A percentile compares a stretch with the other conserved stretches of the same genome.
Conservation (phyloP, 2,329 filamentous ascomycete species). For the Sporothrix sp. region DNA sequence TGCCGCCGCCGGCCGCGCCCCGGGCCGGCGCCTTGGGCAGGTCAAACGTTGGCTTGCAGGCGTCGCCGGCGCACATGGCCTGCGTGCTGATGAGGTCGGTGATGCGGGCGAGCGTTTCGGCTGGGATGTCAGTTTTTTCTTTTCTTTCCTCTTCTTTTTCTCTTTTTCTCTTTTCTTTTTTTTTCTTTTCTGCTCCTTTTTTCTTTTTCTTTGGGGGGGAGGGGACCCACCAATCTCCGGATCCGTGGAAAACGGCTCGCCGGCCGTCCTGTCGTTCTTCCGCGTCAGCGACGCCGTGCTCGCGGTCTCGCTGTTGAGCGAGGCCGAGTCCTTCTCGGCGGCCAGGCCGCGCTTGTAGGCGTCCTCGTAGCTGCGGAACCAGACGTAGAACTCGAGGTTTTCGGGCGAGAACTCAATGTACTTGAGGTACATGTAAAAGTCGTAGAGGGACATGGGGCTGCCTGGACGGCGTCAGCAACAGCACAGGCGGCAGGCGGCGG, state of each 20-base stretch:
- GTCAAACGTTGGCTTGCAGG: slow-evolving; percentile 13
- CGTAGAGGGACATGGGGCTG: slow-evolving; percentile 39
- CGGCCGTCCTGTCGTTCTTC: slow-evolving; percentile 13
- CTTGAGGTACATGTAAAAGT: slow-evolving; percentile 43
- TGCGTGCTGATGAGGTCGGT: slow-evolving; percentile 25
- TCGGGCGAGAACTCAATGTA: slow-evolving; percentile 40
- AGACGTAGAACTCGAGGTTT: slow-evolving; percentile 41
- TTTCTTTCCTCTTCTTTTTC: background rate
- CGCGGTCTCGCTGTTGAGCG: slow-evolving; percentile 20
- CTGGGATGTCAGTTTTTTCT: slow-evolving; percentile 11
- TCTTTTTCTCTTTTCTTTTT: background rate
- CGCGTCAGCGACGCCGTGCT: slow-evolving; percentile 22
- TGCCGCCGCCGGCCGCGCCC: background rate
- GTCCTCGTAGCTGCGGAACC: slow-evolving; percentile 37
- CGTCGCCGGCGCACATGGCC: slow-evolving; percentile 20
- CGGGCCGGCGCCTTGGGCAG: slow-evolving; percentile 9
- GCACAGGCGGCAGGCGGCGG: no score
- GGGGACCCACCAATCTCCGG: slow-evolving; percentile 26
- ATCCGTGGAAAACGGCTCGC: slow-evolving; percentile 20
- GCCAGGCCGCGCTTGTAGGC: slow-evolving; percentile 17
- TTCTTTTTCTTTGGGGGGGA: background rate
- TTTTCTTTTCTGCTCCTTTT: background rate
- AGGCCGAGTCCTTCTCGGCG: slow-evolving; percentile 21
- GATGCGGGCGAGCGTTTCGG: slow-evolving; percentile 23
- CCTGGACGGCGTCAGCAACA: slow-evolving; percentile 22